Conservation (phyloP, 2,329 filamentous ascomycete species). For the Periglandula ipomoeae region DNA sequence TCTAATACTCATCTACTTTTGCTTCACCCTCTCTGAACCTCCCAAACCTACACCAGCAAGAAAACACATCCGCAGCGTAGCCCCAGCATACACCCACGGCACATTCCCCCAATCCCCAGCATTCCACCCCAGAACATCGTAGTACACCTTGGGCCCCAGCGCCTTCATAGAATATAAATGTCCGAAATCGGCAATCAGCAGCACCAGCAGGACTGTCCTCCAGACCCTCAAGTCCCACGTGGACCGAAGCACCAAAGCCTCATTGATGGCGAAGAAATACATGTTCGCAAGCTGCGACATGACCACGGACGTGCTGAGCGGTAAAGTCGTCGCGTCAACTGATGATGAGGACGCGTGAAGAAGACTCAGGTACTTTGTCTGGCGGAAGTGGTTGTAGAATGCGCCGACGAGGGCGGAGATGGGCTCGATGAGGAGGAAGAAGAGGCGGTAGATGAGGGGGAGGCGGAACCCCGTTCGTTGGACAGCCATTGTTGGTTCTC, state of each 20-base stretch:
- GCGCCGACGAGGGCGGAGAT: slow-evolving; percentile 43
- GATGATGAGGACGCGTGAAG: slow-evolving; percentile 46
- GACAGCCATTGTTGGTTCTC: neutral
- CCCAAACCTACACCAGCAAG: slow-evolving; percentile 45
- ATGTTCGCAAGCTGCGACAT: slow-evolving; percentile 70
- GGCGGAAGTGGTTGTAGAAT: slow-evolving; percentile 40
- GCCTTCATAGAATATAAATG: slow-evolving; percentile 59
- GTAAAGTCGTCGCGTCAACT: slow-evolving; percentile 26
- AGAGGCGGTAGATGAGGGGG: slow-evolving; percentile 55
- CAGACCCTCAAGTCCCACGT: slow-evolving; percentile 62
- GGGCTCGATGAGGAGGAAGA: slow-evolving; percentile 68
- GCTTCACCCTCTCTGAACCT: slow-evolving; percentile 15
- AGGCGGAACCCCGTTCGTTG: slow-evolving; percentile 33
- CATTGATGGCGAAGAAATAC: slow-evolving; percentile 70
- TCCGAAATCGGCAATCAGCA: slow-evolving; percentile 68
- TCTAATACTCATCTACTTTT: slow-evolving; percentile 5
- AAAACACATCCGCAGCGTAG: slow-evolving; percentile 49
- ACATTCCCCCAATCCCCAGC: slow-evolving; percentile 60
- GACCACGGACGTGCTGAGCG: slow-evolving; percentile 54
- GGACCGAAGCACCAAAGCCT: slow-evolving; percentile 63
- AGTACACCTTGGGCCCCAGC: slow-evolving; percentile 55
- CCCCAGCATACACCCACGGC: slow-evolving; percentile 60
- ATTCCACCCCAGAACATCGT: slow-evolving; percentile 54
- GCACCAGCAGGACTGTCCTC: slow-evolving; percentile 54
- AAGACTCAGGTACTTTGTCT: slow-evolving; percentile 51